These are phyloP conservation scores for Ceratobasidium sp. DNA, from an alignment of 1,284 basidiomycete species.

Conservation along the genomic window DNA sequence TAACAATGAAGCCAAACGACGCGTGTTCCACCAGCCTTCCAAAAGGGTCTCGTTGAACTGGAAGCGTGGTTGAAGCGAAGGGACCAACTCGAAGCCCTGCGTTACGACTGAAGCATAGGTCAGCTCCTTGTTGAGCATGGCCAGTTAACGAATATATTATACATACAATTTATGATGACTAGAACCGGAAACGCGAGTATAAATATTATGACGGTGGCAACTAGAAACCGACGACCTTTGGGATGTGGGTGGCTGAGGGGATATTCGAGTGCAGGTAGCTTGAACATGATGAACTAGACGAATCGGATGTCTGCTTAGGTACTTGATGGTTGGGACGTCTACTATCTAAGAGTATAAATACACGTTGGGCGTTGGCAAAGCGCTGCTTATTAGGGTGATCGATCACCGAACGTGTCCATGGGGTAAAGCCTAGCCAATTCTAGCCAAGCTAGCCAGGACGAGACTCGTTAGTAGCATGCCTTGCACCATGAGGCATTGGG, in stretches of 20 bases:
- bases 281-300: neutral
- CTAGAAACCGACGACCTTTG: neutral
- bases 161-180: constrained; percentile 4
- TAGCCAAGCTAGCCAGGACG: too few relatives aligned
- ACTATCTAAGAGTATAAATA: too few relatives aligned
- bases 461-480: too few relatives aligned
- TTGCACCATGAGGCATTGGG: too few relatives aligned
- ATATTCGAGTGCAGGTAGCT: neutral
- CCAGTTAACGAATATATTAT: neutral
- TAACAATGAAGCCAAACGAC: neutral
- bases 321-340: too few relatives aligned
- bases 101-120: neutral
- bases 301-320: too few relatives aligned
- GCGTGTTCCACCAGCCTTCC: neutral
- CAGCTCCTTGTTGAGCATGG: neutral
- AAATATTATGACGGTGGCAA: neutral
- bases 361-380: too few relatives aligned
- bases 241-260: constrained; percentile 2
- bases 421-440: too few relatives aligned
- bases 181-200: neutral
- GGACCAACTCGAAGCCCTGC: constrained; percentile 17
- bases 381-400: too few relatives aligned
- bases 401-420: too few relatives aligned
- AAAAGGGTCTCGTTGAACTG: neutral
- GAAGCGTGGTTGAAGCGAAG: constrained; percentile 3